Base-by-base conservation (phyloP, 1,284 basidiomycete genomes). In the Apiotrichum gamsii region DNA sequence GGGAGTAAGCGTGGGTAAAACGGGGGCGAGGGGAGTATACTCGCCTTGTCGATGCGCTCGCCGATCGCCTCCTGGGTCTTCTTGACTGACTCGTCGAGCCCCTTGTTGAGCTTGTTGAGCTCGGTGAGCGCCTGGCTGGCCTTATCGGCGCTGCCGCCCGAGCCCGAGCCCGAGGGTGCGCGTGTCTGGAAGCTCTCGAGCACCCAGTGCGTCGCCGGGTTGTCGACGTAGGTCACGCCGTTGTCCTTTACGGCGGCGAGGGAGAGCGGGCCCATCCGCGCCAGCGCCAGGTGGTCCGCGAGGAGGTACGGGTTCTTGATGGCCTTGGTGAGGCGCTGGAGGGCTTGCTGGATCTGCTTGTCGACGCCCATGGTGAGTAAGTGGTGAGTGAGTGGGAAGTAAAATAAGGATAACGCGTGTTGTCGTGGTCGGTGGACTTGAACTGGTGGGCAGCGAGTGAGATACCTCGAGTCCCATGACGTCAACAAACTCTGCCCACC, bases 161-260 rank as follows among this genome's bases (percentile, higher is more conserved):
- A 42, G 20, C 32, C 42, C 1, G 33, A 18, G 18, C 16, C 43
- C 20, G 9, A 2, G 13, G 38, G 37, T 1, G 43, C 28, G 33
- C 23, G 43, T n/a, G 16, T 9, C 21, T 25, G 15, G 43, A 49
- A 49, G 38, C 43, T 45, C 20, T 45, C 31, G n/a, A 49, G 48
- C 33, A 49, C 48, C 48, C 48, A 49, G 43, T 45, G 38, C 2
- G 48, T 49, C 1, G 48, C 48, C 0, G 48, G 48, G 48, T 49
- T 49, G 39, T 49, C 48, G 48, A 49, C 48, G 39, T 49, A 49
- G 6, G 33, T 45, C 5, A 44, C 39, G 23, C 21, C 29, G 28
- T 29, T 30, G 39, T 49, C 43, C 16, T 40, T 34, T 29, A 49
- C 30, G 20, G 28, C 29, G 29, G n/a, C 19, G 39, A 49, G 21